Evolutionary conservation across 129 eudicot genomes (phyloP).

Genomic region (sunflower (Helianthus annuus)): DNA sequence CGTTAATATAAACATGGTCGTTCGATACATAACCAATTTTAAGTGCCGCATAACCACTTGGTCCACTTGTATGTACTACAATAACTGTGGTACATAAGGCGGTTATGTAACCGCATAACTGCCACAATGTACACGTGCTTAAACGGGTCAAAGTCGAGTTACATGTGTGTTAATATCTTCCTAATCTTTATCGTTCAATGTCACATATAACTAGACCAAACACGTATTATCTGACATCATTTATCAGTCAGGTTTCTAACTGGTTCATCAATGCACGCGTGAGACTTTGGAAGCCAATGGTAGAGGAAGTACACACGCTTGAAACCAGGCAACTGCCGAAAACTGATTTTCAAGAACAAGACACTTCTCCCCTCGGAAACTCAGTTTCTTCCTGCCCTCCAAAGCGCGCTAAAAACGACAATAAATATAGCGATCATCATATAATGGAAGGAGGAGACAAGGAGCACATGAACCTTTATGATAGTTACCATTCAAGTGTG

Average conservation of each 20-base stretch:
- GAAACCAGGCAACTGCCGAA: not conserved
- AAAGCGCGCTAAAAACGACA: not conserved
- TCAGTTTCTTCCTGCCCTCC: not conserved
- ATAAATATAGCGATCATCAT: not conserved
- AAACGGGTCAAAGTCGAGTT: too few relatives aligned
- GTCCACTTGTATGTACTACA: not conserved
- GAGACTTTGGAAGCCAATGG: not conserved
- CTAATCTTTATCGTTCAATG: too few relatives aligned
- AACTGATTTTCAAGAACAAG: not conserved
- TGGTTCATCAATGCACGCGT: not conserved
- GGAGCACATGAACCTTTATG: not conserved
- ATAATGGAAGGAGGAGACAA: not conserved
- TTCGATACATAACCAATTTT: not conserved
- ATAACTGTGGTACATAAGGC: not conserved
- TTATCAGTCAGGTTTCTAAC: not conserved
- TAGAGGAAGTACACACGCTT: not conserved
- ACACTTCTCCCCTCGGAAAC: not conserved
- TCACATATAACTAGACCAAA: too few relatives aligned
- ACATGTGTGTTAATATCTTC: too few relatives aligned
- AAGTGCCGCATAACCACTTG: not conserved
- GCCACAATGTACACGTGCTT: too few relatives aligned
- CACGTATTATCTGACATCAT: not conserved
- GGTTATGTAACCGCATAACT: not conserved
- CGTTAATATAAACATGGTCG: too few relatives aligned
- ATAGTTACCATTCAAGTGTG: not conserved